phyloP scores from a whole-genome alignment of 2,329 filamentous ascomycete species.

The Zarea fungicola region DNA sequence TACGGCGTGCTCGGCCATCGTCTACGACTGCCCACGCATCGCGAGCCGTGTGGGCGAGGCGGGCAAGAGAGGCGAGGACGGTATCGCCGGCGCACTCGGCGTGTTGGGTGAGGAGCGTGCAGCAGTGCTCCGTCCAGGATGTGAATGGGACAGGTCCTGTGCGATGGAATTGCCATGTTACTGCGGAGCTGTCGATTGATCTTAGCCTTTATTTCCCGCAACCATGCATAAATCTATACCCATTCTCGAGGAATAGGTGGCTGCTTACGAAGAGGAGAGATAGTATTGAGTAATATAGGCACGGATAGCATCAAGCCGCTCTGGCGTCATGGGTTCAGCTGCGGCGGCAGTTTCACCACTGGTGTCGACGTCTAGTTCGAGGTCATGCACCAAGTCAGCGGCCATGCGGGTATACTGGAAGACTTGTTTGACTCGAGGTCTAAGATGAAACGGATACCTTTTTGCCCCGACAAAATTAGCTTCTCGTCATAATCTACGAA shows the following conservation, averaged over 20 bases:
- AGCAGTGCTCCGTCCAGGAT: slow-evolving; percentile 40
- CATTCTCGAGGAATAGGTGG: too few relatives aligned
- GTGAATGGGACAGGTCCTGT: slow-evolving; percentile 30
- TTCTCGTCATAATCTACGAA: too few relatives aligned
- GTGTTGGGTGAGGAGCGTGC: slow-evolving; percentile 36
- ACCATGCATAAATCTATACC: too few relatives aligned
- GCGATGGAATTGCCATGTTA: slow-evolving; percentile 33
- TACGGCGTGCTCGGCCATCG: slow-evolving; percentile 24
- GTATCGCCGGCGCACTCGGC: slow-evolving; percentile 35
- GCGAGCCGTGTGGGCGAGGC: slow-evolving; percentile 35
- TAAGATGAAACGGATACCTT: slow-evolving; percentile 52
- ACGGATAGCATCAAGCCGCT: slow-evolving; percentile 38
- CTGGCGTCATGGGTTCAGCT: slow-evolving; percentile 8
- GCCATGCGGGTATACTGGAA: slow-evolving; percentile 49
- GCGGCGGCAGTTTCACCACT: neutral
- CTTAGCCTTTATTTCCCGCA: too few relatives aligned
- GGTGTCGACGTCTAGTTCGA: slow-evolving; percentile 42
- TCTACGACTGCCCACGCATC: slow-evolving; percentile 31
- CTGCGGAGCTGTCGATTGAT: slow-evolving; percentile 29
- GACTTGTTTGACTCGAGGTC: slow-evolving; percentile 45
- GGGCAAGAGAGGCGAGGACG: slow-evolving; percentile 38
- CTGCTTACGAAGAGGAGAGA: neutral
- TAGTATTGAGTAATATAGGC: slow-evolving; percentile 28
- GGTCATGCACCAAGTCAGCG: slow-evolving; percentile 43
- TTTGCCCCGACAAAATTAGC: neutral